phyloP scores from a whole-genome alignment of 768 basidiomycete species.

The Tylopilus felleus region DNA sequence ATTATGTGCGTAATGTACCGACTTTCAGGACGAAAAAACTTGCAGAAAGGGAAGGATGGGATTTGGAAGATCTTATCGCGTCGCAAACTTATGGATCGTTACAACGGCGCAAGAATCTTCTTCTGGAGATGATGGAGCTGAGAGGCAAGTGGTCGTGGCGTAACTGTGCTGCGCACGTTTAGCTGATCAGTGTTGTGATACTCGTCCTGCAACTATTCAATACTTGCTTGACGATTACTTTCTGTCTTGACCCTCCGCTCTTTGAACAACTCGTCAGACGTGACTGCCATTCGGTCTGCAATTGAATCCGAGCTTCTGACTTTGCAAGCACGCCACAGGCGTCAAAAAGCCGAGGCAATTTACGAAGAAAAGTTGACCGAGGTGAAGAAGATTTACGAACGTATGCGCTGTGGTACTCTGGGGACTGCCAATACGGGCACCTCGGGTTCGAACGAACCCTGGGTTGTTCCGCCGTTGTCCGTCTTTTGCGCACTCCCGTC shows the following conservation, averaged over 20 bases:
- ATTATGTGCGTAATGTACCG: background rate
- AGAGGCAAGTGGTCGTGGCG: conserved; percentile 32
- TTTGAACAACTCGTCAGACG: conserved; percentile 14
- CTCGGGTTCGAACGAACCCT: background rate
- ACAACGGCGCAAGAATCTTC: conserved; percentile 34
- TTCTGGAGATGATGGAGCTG: conserved; percentile 37
- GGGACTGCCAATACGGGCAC: background rate
- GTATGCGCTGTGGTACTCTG: conserved; percentile 36
- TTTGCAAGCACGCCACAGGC: conserved; percentile 23
- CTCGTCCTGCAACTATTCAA: background rate
- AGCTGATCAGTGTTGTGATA: background rate
- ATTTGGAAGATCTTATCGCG: conserved; percentile 38
- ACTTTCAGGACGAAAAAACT: conserved; percentile 33
- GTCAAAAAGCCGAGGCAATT: conserved; percentile 26
- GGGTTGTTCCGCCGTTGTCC: conserved; percentile 42
- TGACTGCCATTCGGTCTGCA: conserved; percentile 7
- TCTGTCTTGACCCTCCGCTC: background rate
- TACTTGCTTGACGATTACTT: background rate
- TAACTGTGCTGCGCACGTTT: background rate
- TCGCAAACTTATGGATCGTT: conserved; percentile 40
- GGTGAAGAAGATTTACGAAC: conserved; percentile 43
- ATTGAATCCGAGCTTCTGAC: conserved; percentile 32
- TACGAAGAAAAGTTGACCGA: conserved; percentile 30
- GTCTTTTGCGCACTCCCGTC: conserved; percentile 51
- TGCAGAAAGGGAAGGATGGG: conserved; percentile 43